Evolutionary conservation across 139 green algal genomes (phyloP).

Genomic region (Picochlorum sp.): DNA sequence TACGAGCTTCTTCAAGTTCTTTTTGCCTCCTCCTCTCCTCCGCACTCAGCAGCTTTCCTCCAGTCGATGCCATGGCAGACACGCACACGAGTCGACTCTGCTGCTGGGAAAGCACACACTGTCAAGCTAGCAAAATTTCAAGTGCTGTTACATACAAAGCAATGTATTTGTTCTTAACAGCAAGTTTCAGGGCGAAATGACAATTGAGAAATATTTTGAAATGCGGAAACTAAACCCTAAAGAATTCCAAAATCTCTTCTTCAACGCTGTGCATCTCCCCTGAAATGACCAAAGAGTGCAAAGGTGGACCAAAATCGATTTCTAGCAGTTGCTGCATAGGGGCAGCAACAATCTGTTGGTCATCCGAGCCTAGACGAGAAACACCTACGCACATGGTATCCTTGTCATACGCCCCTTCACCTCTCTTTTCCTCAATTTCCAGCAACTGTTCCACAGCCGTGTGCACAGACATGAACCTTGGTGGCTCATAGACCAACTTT

Average conservation of each 20-base stretch:
- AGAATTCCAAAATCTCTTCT: slow-evolving; percentile 34
- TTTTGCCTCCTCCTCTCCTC: slow-evolving; percentile 23
- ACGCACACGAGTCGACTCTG: too few species aligned
- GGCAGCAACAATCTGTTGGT: slow-evolving; percentile 56
- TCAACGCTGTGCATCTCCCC: slow-evolving; percentile 55
- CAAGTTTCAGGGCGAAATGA: not conserved
- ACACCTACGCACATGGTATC: slow-evolving; percentile 71
- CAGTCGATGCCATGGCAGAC: not conserved
- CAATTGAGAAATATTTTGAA: not conserved
- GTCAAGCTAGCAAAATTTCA: not conserved
- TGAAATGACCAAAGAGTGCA: slow-evolving; percentile 84
- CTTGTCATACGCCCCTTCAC: slow-evolving; percentile 47
- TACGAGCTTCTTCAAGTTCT: slow-evolving; percentile 94
- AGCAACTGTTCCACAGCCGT: slow-evolving; percentile 77
- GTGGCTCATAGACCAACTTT: slow-evolving; percentile 79
- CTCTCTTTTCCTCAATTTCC: slow-evolving; percentile 61
- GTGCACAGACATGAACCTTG: slow-evolving; percentile 51
- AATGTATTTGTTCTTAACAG: not conserved
- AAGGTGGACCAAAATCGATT: slow-evolving; percentile 77
- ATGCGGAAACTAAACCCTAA: too few species aligned
- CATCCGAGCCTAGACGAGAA: slow-evolving; percentile 61
- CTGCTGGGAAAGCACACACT: not conserved
- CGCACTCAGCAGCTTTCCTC: slow-evolving; percentile 8
- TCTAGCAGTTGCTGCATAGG: slow-evolving; percentile 50
- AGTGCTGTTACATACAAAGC: not conserved